Percentiles rank a stretch among this genome's conserved stretches.
Conservation (phyloP, 768 basidiomycete species). For the Lactarius psammicola region DNA sequence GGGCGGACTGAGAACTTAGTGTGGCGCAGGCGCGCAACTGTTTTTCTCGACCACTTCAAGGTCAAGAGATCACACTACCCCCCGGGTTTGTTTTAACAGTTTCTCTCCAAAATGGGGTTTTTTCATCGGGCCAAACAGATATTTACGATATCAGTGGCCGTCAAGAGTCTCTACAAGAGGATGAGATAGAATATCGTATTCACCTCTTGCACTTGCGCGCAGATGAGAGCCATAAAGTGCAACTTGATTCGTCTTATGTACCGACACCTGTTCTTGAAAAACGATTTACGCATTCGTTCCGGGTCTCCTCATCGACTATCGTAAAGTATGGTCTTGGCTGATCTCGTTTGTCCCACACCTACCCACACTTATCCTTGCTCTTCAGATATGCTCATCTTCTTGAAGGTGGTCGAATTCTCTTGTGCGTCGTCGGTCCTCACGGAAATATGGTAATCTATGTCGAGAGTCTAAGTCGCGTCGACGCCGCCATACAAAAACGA, state of each 20-base stretch:
- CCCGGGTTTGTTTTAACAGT: not conserved
- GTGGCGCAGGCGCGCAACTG: not conserved
- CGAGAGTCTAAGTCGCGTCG: conserved; percentile 13
- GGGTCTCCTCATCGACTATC: not conserved
- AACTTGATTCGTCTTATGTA: conserved; percentile 23
- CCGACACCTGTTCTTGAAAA: conserved; percentile 10
- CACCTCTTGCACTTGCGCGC: conserved; percentile 13
- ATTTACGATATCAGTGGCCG: conserved; percentile 18
- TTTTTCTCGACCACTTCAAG: not conserved
- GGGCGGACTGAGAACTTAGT: not conserved
- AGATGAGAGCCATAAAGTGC: conserved; percentile 18
- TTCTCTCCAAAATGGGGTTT: too few relatives aligned
- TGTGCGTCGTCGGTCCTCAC: conserved; percentile 9
- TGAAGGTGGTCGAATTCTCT: conserved; percentile 17
- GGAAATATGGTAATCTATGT: conserved; percentile 22
- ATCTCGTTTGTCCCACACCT: not conserved
- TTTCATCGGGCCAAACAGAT: not conserved
- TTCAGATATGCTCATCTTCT: conserved; percentile 24
- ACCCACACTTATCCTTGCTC: not conserved
- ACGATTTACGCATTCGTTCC: not conserved
- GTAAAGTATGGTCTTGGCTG: conserved; percentile 6
- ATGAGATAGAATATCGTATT: conserved; percentile 16
- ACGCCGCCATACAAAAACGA: conserved; percentile 3
- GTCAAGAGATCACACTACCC: not conserved
- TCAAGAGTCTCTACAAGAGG: conserved; percentile 10